Percentiles rank a stretch among this genome's conserved stretches.
Conservation (phyloP, 306 rosid species). For the Parietaria judaica region DNA sequence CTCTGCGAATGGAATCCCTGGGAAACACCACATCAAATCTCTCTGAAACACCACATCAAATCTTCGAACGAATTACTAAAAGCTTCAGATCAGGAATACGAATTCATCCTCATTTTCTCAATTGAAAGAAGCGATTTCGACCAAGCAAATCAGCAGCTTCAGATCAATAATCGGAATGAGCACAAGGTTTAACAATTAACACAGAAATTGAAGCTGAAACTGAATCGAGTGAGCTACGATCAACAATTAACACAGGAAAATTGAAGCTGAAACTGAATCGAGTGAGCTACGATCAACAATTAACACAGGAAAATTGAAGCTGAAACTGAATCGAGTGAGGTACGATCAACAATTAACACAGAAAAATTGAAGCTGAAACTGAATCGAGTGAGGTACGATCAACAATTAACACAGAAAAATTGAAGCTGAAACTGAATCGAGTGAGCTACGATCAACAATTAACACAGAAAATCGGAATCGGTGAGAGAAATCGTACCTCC, state of each 20-base stretch:
- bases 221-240: background rate
- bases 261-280: background rate
- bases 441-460: background rate
- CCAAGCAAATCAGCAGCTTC: background rate
- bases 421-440: background rate
- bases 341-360: too few species aligned
- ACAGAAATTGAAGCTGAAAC: background rate
- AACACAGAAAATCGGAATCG: slow-evolving; percentile 19
- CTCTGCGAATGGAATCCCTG: too few species aligned
- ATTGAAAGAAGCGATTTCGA: background rate
- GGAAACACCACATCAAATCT: too few species aligned
- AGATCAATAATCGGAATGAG: slow-evolving; percentile 18
- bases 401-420: too few species aligned
- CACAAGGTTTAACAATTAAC: slow-evolving; percentile 1
- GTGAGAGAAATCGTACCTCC: slow-evolving; percentile 32
- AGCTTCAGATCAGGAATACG: background rate
- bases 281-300: background rate
- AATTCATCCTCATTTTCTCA: slow-evolving; percentile 6
- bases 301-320: too few species aligned
- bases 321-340: too few species aligned
- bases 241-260: too few species aligned
- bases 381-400: background rate
- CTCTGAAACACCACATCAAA: too few species aligned
- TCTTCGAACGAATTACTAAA: background rate
- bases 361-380: background rate